These are phyloP conservation scores for Larix kaempferi DNA, from an alignment of 75 land plant species.

Conservation along the genomic window DNA sequence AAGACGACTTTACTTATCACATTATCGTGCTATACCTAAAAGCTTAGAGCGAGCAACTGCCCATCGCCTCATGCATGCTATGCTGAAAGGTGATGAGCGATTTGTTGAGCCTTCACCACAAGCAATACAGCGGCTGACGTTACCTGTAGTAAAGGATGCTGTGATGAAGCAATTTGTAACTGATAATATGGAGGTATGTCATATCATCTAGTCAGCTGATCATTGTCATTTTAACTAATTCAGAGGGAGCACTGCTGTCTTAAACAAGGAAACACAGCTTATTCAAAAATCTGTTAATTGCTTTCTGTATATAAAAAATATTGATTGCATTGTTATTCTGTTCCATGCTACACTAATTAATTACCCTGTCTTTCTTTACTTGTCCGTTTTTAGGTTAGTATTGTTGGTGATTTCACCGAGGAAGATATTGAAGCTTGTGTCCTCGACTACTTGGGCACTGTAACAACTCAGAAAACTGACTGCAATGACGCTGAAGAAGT, in stretches of 20 bases:
- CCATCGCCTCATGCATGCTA: constrained; percentile 88
- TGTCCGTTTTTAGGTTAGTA: constrained; percentile 55
- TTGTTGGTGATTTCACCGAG: constrained; percentile 96
- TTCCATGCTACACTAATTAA: not conserved
- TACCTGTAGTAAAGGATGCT: constrained; percentile 80
- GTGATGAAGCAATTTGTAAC: constrained; percentile 92
- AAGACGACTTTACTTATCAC: constrained; percentile 84
- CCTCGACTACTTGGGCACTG: constrained; percentile 95
- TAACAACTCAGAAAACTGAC: constrained; percentile 29
- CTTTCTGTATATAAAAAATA: not conserved
- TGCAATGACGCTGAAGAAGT: constrained; percentile 15
- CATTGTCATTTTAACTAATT: not conserved
- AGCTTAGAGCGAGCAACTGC: constrained; percentile 99
- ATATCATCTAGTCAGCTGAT: not conserved
- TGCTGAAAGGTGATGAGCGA: constrained; percentile 93
- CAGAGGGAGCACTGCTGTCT: not conserved
- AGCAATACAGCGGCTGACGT: constrained; percentile 68
- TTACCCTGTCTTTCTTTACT: not conserved
- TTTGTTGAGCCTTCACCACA: constrained; percentile 96
- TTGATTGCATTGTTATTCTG: not conserved
- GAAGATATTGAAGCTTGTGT: constrained; percentile 92
- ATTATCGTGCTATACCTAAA: constrained; percentile 95
- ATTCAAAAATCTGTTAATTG: not conserved
- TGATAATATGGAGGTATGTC: constrained; percentile 91
- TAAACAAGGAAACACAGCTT: not conserved